phyloP scores from a whole-genome alignment of 2,329 filamentous ascomycete species.

The Paraphoma sp. region DNA sequence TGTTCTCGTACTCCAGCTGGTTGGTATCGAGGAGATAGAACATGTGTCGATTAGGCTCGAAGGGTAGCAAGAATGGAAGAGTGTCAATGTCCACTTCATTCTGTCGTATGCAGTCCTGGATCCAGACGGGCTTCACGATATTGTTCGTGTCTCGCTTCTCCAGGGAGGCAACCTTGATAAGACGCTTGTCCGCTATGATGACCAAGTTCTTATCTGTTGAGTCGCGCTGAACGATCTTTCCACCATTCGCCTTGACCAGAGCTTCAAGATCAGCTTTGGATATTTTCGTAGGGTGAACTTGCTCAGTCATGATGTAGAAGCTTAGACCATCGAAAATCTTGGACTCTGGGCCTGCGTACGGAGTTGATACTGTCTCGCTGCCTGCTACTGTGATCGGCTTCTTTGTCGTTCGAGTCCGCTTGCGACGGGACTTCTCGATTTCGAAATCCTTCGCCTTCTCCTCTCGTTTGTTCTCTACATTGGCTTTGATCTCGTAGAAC shows the following conservation, averaged over 20 bases:
- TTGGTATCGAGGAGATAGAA: constrained; percentile 70
- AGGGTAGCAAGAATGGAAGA: constrained; percentile 67
- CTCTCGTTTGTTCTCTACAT: constrained; percentile 72
- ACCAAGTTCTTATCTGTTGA: constrained; percentile 68
- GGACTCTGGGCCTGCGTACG: constrained; percentile 65
- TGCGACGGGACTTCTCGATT: constrained; percentile 71
- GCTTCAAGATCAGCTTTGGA: constrained; percentile 80
- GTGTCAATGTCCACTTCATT: constrained; percentile 61
- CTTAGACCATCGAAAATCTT: constrained; percentile 76
- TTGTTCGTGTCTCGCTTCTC: constrained; percentile 74
- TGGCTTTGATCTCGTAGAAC: constrained; percentile 73
- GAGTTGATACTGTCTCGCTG: constrained; percentile 55
- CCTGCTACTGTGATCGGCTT: constrained; percentile 79
- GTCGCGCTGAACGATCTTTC: constrained; percentile 77
- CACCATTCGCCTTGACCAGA: constrained; percentile 83
- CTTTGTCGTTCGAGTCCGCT: constrained; percentile 65
- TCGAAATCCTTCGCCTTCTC: constrained; percentile 75
- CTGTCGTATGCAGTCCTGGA: constrained; percentile 78
- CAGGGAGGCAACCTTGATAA: constrained; percentile 82
- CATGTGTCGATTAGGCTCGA: constrained; percentile 71
- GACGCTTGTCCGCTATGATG: constrained; percentile 78
- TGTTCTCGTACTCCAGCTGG: constrained; percentile 62
- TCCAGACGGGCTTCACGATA: constrained; percentile 81
- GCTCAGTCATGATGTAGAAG: constrained; percentile 86
- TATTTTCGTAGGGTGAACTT: constrained; percentile 71